Percentiles rank a stretch among this genome's conserved stretches.
Evolutionary conservation across 805 yeast genomes (phyloP).

Genomic region (Komagataella kurtzmanii): DNA sequence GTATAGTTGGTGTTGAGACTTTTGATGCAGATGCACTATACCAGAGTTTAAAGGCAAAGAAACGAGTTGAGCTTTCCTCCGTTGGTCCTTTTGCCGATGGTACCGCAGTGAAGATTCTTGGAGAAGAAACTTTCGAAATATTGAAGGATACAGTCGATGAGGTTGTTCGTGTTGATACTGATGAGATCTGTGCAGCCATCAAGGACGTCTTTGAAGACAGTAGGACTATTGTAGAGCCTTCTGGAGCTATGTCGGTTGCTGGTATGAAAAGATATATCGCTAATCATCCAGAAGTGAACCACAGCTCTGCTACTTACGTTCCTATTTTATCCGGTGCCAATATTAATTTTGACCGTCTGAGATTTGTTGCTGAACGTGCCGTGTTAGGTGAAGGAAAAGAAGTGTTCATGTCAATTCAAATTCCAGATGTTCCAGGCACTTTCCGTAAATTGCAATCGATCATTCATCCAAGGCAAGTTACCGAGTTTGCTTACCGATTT

Average conservation of each 20-base stretch:
- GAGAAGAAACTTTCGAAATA: conserved; percentile 83
- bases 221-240: conserved; percentile 86
- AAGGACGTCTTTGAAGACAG: conserved; percentile 96
- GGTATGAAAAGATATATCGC: conserved; percentile 78
- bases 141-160: conserved; percentile 78
- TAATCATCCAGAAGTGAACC: conserved; percentile 57
- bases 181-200: conserved; percentile 91
- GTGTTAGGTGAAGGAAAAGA: conserved; percentile 98
- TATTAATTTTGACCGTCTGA: conserved; percentile 91
- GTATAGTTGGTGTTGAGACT: conserved; percentile 92
- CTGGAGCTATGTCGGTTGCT: conserved; percentile 95
- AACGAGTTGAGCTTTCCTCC: conserved; percentile 41
- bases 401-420: conserved; percentile 78
- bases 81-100: conserved; percentile 99
- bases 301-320: conserved; percentile 55
- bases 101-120: conserved; percentile 84
- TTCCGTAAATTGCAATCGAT: conserved; percentile 65
- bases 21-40: conserved; percentile 89
- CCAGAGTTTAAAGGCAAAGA: conserved; percentile 45
- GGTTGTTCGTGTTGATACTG: conserved; percentile 72
- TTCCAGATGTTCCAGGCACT: conserved; percentile 90
- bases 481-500: conserved; percentile 88
- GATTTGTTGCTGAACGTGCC: conserved; percentile 96
- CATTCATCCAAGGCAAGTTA: conserved; percentile 78
- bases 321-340: conserved; percentile 93